These are phyloP conservation scores for Neostapfia colusana DNA, from an alignment of 176 grass and related monocot species.

Conservation along the genomic window DNA sequence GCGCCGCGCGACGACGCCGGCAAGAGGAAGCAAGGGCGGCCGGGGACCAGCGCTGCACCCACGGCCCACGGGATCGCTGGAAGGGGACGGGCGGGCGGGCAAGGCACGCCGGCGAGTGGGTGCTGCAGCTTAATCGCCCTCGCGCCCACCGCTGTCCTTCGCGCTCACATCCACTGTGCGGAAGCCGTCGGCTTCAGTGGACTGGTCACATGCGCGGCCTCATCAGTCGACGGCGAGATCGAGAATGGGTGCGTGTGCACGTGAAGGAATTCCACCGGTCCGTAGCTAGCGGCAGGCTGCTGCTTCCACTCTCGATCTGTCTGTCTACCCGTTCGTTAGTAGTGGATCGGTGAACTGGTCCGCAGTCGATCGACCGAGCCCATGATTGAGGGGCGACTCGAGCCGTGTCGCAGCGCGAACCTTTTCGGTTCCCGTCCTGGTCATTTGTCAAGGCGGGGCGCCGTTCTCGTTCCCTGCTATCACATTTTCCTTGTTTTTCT, in stretches of 20 bases:
- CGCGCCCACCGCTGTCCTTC: not conserved
- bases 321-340: not conserved
- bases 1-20: not conserved
- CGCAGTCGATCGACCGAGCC: no score
- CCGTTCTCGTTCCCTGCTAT: not conserved
- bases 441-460: slow-evolving; percentile 7
- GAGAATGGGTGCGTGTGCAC: not conserved
- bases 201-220: slow-evolving; percentile 7
- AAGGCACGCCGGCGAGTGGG: not conserved
- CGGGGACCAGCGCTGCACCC: not conserved
- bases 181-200: slow-evolving; percentile 1
- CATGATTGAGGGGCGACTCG: slow-evolving; percentile 8
- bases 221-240: not conserved
- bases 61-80: not conserved
- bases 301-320: not conserved
- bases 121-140: not conserved
- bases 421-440: not conserved
- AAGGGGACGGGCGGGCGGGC: not conserved
- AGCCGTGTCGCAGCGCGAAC: slow-evolving; percentile 6
- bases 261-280: not conserved
- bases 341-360: not conserved
- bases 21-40: not conserved
- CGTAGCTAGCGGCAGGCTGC: not conserved
- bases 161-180: not conserved
- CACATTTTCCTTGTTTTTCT: not conserved